Evolutionary conservation across 2,329 filamentous ascomycete genomes (phyloP).

Genomic region (Lasiodiplodia sp.): DNA sequence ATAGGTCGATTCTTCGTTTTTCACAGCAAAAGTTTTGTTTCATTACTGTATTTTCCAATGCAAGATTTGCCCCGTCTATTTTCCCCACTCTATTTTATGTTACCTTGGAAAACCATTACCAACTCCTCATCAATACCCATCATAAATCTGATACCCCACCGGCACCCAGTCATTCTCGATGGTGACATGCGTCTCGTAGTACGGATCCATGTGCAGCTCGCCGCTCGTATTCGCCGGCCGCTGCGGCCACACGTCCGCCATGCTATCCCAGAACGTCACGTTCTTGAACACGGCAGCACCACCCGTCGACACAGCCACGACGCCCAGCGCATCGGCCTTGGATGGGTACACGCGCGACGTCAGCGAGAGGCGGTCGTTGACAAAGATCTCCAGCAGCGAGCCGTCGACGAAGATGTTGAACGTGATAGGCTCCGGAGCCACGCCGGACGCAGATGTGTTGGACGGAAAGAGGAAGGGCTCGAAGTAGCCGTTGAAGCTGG

Average conservation of each 20-base stretch:
- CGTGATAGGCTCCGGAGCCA: slow-evolving; percentile 47
- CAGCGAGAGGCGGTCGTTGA: slow-evolving; percentile 53
- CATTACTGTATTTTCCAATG: too few relatives aligned
- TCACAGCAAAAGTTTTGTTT: too few relatives aligned
- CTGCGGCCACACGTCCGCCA: slow-evolving; percentile 24
- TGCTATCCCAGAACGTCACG: slow-evolving; percentile 22
- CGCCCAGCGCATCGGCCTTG: slow-evolving; percentile 43
- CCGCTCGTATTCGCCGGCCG: slow-evolving; percentile 24
- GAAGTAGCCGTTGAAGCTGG: slow-evolving; percentile 56
- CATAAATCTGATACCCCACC: slow-evolving; percentile 21
- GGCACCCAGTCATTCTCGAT: slow-evolving; percentile 23
- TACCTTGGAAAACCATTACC: not conserved
- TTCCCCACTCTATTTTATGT: too few relatives aligned
- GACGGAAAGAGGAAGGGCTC: slow-evolving; percentile 46
- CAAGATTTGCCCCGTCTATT: too few relatives aligned
- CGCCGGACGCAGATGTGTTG: slow-evolving; percentile 37
- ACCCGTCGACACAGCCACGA: not conserved
- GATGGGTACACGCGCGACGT: slow-evolving; percentile 56
- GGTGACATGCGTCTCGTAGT: slow-evolving; percentile 27
- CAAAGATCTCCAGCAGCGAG: slow-evolving; percentile 55
- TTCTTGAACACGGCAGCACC: slow-evolving; percentile 7
- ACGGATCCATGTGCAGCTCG: slow-evolving; percentile 23
- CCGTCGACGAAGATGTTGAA: slow-evolving; percentile 58
- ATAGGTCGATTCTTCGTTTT: too few relatives aligned
- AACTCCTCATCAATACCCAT: slow-evolving; percentile 9